These are phyloP conservation scores for Penicillium sp. DNA, from an alignment of 2,329 filamentous ascomycete species.

Conservation along the genomic window DNA sequence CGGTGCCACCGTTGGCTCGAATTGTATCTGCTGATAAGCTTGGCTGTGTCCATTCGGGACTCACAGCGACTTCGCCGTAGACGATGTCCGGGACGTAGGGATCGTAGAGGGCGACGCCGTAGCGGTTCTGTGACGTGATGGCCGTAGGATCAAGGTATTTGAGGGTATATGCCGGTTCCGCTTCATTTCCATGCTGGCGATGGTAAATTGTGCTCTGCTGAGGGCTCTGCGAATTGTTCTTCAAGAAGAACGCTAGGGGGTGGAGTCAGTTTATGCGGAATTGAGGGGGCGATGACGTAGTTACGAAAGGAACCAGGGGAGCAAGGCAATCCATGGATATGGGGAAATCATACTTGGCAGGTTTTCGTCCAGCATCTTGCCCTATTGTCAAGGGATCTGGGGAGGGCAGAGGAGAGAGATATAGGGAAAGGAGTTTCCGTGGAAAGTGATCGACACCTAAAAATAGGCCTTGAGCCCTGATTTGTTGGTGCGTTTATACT, in stretches of 20 bases:
- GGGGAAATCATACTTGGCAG: slow-evolving; percentile 64
- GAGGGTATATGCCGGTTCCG: slow-evolving; percentile 76
- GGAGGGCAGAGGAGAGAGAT: background rate
- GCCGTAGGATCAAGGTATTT: slow-evolving; percentile 72
- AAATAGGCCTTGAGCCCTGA: slow-evolving; percentile 18
- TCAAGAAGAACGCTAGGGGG: slow-evolving; percentile 61
- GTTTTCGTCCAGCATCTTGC: slow-evolving; percentile 84
- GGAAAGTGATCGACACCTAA: slow-evolving; percentile 24
- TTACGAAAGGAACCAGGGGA: background rate
- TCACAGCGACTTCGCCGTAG: slow-evolving; percentile 81
- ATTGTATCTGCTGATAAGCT: slow-evolving; percentile 79
- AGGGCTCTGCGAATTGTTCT: slow-evolving; percentile 45
- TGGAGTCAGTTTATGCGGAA: slow-evolving; percentile 16
- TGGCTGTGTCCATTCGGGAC: slow-evolving; percentile 83
- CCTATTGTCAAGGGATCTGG: background rate
- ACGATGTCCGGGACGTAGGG: slow-evolving; percentile 77
- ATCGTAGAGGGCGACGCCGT: slow-evolving; percentile 83
- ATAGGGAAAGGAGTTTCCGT: background rate
- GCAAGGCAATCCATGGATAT: background rate
- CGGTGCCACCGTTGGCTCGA: slow-evolving; percentile 65
- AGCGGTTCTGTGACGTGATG: slow-evolving; percentile 74
- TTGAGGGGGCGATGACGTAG: slow-evolving; percentile 18
- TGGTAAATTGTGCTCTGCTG: slow-evolving; percentile 43
- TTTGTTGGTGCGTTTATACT: background rate
- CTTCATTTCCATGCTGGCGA: slow-evolving; percentile 77